Base-by-base conservation (phyloP, 306 rosid species). In the Amphicarpaea edgeworthii region DNA sequence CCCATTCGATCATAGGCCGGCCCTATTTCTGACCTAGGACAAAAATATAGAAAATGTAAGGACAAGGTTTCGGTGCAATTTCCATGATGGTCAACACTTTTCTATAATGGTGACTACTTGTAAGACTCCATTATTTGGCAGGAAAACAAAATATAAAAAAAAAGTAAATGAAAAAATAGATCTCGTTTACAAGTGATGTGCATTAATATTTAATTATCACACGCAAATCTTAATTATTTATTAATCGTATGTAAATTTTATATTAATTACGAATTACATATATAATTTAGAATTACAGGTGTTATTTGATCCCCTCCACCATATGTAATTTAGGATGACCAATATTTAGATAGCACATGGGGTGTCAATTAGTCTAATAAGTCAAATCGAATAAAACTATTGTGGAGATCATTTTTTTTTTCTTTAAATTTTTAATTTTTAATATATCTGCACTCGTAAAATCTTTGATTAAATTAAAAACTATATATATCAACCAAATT, bases 81-180 rank as follows among this genome's bases (percentile, higher is more conserved):
- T 72, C 58, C n/a, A 2, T 64, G 10, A 28, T 42, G 43, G 79
- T 72, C 79, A 82, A 49, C 58, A 15, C n/a, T 12, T 12, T 58
- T 70, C 32, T 45, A 77, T 55, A 49, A 64, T 82, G 40, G 28
- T 11, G 5, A 19, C 24, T 16, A 12, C 12, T 23, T 70, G 2
- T 32, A 40, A 37, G 28, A 49, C 24, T 23, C 54, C 41, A 38
- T 38, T 6, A 41, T 61, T 68, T 73, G 24, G 26, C 34, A 12
- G 20, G 3, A 9, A 47, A 53, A n/a, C n/a, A 34, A 80, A 1
- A 55, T 46, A 45, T 15, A 15, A 50, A 63, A 34, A 7, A 64
- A 51, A 49, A 11, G 0, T 30, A 10, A 11, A 64, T 28, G 9
- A 16, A 17, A 16, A 49, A 3, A 26, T 26, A 68, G 1, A 46